Conservation (phyloP, 2,329 filamentous ascomycete genomes). For the Thielaviopsis punctulata region DNA sequence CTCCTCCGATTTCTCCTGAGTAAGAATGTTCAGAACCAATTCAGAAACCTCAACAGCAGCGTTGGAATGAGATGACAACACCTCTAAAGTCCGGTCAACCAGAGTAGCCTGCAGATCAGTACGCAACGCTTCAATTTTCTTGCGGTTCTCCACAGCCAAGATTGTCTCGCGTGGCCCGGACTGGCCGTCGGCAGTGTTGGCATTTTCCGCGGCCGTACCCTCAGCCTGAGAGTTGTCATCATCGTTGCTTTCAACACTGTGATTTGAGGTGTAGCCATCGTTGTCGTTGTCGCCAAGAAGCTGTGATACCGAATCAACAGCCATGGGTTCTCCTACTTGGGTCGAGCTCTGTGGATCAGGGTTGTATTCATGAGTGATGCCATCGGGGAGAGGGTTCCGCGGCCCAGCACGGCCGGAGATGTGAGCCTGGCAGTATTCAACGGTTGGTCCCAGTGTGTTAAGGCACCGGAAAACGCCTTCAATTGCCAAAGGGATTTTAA, state of each 20-base stretch:
- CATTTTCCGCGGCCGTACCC: constrained; percentile 14
- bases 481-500: constrained; percentile 32
- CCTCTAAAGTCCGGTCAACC: constrained; percentile 78
- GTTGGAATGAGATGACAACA: constrained; percentile 73
- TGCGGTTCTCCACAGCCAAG: constrained; percentile 16
- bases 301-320: constrained; percentile 12
- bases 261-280: constrained; percentile 13
- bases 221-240: constrained; percentile 6
- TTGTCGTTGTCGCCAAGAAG: constrained; percentile 13
- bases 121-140: constrained; percentile 38
- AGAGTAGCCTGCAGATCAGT: constrained; percentile 55
- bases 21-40: constrained; percentile 58
- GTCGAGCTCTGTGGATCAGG: constrained; percentile 15
- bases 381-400: constrained; percentile 47
- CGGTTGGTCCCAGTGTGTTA: constrained; percentile 40
- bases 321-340: constrained; percentile 13
- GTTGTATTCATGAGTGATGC: constrained; percentile 1
- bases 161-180: constrained; percentile 13
- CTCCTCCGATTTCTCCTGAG: constrained; percentile 37
- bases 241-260: constrained; percentile 10
- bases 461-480: constrained; percentile 77
- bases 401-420: constrained; percentile 37
- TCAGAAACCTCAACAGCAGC: constrained; percentile 85
- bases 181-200: constrained; percentile 14
- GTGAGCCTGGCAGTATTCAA: constrained; percentile 60